Evolutionary conservation across 169 alveolate species (phyloP).

Genomic region (Toxoplasma gondii): DNA sequence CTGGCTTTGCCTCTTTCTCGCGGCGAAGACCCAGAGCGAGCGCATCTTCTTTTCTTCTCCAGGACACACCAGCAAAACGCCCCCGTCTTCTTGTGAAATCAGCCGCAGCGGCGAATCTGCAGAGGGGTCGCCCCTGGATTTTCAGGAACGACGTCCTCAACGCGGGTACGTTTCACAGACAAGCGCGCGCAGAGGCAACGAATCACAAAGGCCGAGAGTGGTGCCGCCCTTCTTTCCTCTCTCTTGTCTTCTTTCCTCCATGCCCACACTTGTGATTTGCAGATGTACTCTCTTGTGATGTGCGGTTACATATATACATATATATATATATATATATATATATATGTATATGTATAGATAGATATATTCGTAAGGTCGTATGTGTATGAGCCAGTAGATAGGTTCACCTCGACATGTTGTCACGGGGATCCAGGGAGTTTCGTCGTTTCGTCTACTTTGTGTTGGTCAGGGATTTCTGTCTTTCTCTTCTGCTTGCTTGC

Average conservation of each 20-base stretch:
- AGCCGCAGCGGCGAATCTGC: conserved; percentile 56
- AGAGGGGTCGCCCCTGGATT: conserved; percentile 73
- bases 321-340: neutral
- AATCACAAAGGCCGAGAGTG: too few relatives aligned
- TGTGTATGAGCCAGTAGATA: neutral
- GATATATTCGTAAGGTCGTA: neutral
- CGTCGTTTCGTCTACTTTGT: neutral
- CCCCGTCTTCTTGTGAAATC: conserved; percentile 64
- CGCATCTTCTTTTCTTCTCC: neutral
- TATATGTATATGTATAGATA: neutral
- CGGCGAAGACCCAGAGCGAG: neutral
- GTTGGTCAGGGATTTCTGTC: neutral
- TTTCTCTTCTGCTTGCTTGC: neutral
- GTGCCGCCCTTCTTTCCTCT: too few relatives aligned
- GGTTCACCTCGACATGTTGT: too few relatives aligned
- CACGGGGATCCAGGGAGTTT: too few relatives aligned
- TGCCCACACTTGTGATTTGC: too few relatives aligned
- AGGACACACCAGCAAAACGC: conserved; percentile 65
- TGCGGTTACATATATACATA: neutral
- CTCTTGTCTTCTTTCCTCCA: too few relatives aligned
- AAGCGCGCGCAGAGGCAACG: neutral
- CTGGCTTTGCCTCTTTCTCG: neutral
- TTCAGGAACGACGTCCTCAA: conserved; percentile 68
- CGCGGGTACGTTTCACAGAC: conserved; percentile 47
- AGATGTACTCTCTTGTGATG: too few relatives aligned